phyloP scores from a whole-genome alignment of 305 asterid genomes.

The Fraxinus sp. region DNA sequence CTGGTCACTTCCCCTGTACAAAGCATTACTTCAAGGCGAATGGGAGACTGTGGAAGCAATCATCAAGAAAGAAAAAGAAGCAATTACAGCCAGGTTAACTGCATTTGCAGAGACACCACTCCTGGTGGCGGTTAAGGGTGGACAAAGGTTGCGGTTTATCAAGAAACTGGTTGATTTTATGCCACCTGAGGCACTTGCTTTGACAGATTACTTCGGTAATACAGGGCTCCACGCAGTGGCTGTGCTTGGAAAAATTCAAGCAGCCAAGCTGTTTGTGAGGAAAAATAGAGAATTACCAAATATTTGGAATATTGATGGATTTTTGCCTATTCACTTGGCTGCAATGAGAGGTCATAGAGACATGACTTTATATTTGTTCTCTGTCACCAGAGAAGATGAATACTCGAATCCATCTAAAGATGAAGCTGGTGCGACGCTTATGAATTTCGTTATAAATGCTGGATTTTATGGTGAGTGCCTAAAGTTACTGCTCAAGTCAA shows the following conservation, averaged over 20 bases:
- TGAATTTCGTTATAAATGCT: constrained; percentile 22
- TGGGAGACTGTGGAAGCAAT: constrained; percentile 25
- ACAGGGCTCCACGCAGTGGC: constrained; percentile 36
- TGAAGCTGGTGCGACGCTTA: constrained; percentile 26
- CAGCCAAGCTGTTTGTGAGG: constrained; percentile 24
- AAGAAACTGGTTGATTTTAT: constrained; percentile 24
- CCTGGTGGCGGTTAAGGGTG: constrained; percentile 31
- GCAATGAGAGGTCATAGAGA: constrained; percentile 31
- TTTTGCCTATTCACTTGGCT: constrained; percentile 33
- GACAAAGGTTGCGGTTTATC: constrained; percentile 19
- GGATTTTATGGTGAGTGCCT: constrained; percentile 19
- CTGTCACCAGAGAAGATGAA: constrained; percentile 24
- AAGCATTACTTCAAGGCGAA: constrained; percentile 24
- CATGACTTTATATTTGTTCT: constrained; percentile 29
- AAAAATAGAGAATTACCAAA: constrained; percentile 25
- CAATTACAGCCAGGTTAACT: constrained; percentile 30
- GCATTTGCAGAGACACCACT: constrained; percentile 31
- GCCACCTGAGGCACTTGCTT: constrained; percentile 27
- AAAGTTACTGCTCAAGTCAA: neutral
- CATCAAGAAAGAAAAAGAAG: constrained; percentile 15
- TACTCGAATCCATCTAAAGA: constrained; percentile 19
- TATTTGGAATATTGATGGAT: constrained; percentile 25
- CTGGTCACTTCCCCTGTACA: constrained; percentile 27
- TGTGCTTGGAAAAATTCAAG: constrained; percentile 21
- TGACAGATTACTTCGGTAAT: constrained; percentile 29